Conservation (phyloP, 1,139 yeast genomes). For the Entelexis sorbosivorans region DNA sequence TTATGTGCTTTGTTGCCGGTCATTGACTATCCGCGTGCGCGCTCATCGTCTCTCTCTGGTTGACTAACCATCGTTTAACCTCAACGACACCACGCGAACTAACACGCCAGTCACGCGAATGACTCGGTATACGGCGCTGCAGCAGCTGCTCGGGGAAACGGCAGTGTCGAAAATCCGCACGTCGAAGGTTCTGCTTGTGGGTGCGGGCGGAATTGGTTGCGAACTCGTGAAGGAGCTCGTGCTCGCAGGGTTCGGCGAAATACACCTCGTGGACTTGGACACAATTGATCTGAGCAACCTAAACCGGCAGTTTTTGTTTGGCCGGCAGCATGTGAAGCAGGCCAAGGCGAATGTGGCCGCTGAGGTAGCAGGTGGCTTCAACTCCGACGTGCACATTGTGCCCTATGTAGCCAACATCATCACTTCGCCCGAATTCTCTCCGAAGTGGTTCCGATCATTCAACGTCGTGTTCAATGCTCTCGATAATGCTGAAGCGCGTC, state of each 20-base stretch:
- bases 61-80: not conserved
- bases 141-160: conserved; percentile 19
- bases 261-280: conserved; percentile 87
- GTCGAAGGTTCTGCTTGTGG: conserved; percentile 61
- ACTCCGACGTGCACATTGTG: conserved; percentile 56
- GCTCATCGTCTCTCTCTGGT: no score
- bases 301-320: conserved; percentile 84
- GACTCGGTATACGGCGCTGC: conserved; percentile 17
- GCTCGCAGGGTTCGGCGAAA: conserved; percentile 74
- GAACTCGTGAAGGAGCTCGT: conserved; percentile 81
- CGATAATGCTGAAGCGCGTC: conserved; percentile 85
- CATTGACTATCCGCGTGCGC: no score
- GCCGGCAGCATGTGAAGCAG: conserved; percentile 75
- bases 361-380: conserved; percentile 68
- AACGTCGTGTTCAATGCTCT: conserved; percentile 78
- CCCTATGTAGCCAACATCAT: conserved; percentile 85
- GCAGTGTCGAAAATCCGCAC: conserved; percentile 17
- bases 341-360: conserved; percentile 74
- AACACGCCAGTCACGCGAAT: not conserved
- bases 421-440: conserved; percentile 50
- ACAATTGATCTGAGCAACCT: conserved; percentile 85
- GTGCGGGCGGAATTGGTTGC: conserved; percentile 99
- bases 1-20: no score
- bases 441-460: conserved; percentile 73
- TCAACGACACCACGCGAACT: not conserved